A percentile compares a stretch with the other conserved stretches of the same genome.
Evolutionary conservation across 352 stramenopile species (phyloP).

Genomic region (Phytophthora pinifolia): DNA sequence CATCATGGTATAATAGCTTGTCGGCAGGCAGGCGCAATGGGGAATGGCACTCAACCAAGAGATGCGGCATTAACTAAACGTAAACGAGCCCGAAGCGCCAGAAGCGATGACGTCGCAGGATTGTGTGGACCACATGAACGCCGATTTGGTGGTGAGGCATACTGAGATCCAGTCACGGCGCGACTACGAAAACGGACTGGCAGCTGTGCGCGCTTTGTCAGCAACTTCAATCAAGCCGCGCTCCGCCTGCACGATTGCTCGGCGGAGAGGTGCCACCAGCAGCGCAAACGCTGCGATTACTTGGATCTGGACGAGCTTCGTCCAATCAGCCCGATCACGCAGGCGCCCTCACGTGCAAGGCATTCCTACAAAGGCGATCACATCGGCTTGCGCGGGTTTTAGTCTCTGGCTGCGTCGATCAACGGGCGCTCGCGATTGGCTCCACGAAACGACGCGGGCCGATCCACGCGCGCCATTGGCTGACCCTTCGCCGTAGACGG

Average conservation of each 20-base stretch:
- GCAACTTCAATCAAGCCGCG: constrained; percentile 13
- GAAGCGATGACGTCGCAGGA: constrained; percentile 15
- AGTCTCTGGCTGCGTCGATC: constrained; percentile 6
- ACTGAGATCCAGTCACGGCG: constrained; percentile 14
- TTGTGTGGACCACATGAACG: constrained; percentile 11
- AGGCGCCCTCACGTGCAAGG: constrained; percentile 5
- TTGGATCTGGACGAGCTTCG: constrained; percentile 18
- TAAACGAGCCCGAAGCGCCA: constrained; percentile 11
- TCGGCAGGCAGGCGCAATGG: constrained; percentile 9
- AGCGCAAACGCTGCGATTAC: constrained; percentile 25
- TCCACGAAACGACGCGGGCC: constrained; percentile 5
- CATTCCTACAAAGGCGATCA: too few relatives aligned
- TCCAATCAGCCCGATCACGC: constrained; percentile 36
- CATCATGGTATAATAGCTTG: not conserved
- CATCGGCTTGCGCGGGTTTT: not conserved
- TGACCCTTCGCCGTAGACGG: not conserved
- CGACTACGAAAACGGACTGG: constrained; percentile 21
- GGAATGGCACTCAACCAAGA: constrained; percentile 15
- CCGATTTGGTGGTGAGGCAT: constrained; percentile 9
- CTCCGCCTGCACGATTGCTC: constrained; percentile 5
- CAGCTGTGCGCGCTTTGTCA: constrained; percentile 15
- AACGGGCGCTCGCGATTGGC: constrained; percentile 8
- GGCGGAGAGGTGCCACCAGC: not conserved
- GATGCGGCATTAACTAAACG: constrained; percentile 17
- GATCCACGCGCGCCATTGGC: constrained; percentile 7